Evolutionary conservation across 257 asterid species (phyloP), one percentile per base, ranked within the genome.

Genomic region (Ajuga chamaepitys): DNA sequence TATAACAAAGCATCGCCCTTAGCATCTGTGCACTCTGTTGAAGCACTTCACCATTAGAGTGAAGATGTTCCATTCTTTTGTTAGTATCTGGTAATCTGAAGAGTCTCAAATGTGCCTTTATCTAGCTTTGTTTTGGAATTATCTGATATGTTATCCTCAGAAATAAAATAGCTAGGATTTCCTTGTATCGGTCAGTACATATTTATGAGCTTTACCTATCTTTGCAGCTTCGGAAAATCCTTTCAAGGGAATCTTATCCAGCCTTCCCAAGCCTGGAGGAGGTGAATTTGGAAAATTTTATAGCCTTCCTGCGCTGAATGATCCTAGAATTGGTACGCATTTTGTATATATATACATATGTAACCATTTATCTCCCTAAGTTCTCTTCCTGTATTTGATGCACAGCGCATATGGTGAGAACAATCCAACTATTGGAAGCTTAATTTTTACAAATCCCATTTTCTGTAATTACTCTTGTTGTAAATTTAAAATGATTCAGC

Each of bases 221-320:
- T 46, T 17, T 83, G 76, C 95, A 87, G 97, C 95, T 67, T 38
- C 86, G 1, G 84, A 87, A 57, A 82, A 87, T 81, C 91, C 95
- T 58, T 89, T 82, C 79, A 74, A 63, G 26, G 87, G 86, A 56
- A 83, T 89, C 60, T 76, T 89, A 65, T 71, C 81, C 40, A 80
- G 80, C 68, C 97, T 89, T 69, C 95, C 97, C 70, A 89, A 83
- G 75, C 84, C 85, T 64, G 97, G 85, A 77, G 95, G 97, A 50
- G 97, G 97, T 3, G 95, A 89, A 75, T 90, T 82, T 48, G 97
- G 97, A 80, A 87, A 90, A 65, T 90, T 82, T 68, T 90, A 87
- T 66, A 87, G 95, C 77, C 92, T 90, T 62, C 88, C 95, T 48
- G 95, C 95, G 56, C 80, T 90, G 56, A 87, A 87, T 47, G 97